These are phyloP conservation scores for Ramaria sp. DNA, from an alignment of 768 basidiomycete species.

Conservation along the genomic window DNA sequence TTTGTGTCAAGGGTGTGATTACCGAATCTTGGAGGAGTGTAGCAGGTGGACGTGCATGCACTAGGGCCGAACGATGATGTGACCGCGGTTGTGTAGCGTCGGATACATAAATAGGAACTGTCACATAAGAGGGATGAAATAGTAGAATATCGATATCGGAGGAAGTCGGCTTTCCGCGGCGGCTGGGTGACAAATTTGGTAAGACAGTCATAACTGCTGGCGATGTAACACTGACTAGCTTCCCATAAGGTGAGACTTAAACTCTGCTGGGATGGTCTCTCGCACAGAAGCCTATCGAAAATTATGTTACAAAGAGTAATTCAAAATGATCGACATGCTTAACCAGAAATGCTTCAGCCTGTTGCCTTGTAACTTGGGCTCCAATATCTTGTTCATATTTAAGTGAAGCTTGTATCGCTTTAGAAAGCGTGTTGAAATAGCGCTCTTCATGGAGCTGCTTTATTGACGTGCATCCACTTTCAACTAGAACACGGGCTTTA, in stretches of 20 bases:
- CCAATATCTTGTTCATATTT: not conserved
- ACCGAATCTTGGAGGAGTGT: slow-evolving; percentile 26
- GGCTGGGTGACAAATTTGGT: slow-evolving; percentile 24
- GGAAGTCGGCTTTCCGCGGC: slow-evolving; percentile 30
- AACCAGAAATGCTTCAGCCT: slow-evolving; percentile 38
- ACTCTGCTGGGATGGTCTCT: slow-evolving; percentile 33
- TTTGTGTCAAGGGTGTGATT: slow-evolving; percentile 29
- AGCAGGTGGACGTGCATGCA: slow-evolving; percentile 12
- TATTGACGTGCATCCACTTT: slow-evolving; percentile 2
- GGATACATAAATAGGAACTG: slow-evolving; percentile 21
- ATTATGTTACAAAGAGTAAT: not conserved
- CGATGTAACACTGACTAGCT: slow-evolving; percentile 36
- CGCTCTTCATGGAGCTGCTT: slow-evolving; percentile 3
- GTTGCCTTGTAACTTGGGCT: slow-evolving; percentile 23
- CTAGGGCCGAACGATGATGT: slow-evolving; percentile 14
- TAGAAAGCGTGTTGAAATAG: not conserved
- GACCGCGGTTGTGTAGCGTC: not conserved
- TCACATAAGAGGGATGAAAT: slow-evolving; percentile 33
- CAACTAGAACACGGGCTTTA: not conserved
- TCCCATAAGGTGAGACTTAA: slow-evolving; percentile 40
- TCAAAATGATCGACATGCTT: slow-evolving; percentile 11
- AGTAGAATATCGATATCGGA: slow-evolving; percentile 33
- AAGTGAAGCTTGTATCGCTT: not conserved
- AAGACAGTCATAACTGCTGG: not conserved
- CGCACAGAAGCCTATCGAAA: slow-evolving; percentile 35